These are phyloP conservation scores for Cercospora sp. DNA, from an alignment of 2,329 filamentous ascomycete genomes.

Conservation along the genomic window DNA sequence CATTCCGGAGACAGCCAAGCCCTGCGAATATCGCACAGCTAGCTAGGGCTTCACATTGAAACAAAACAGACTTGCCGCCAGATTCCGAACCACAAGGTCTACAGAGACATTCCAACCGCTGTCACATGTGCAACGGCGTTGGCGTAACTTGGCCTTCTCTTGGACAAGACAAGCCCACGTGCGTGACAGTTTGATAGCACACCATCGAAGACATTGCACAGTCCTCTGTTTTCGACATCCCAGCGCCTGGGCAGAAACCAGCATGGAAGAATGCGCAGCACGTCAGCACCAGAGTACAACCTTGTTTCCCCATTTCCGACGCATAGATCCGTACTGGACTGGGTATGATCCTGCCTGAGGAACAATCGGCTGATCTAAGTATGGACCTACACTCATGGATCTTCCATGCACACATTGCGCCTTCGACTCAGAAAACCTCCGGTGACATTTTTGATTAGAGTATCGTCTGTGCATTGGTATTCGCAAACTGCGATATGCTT, in stretches of 20 bases:
- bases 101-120: neutral
- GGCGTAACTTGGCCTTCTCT: neutral
- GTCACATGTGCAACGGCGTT: neutral
- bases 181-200: neutral
- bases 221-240: neutral
- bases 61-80: neutral
- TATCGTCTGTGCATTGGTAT: neutral
- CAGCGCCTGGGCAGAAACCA: neutral
- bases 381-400: neutral
- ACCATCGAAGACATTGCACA: neutral
- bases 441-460: neutral
- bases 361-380: neutral
- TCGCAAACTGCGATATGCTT: neutral
- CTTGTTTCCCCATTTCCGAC: neutral
- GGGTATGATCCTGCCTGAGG: neutral
- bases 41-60: neutral
- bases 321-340: neutral
- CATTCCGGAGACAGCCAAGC: neutral
- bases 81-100: neutral
- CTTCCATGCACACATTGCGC: neutral
- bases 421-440: neutral
- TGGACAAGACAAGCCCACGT: neutral
- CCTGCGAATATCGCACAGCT: neutral
- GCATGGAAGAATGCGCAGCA: neutral
- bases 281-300: neutral